Percentiles rank a stretch among this genome's conserved stretches.
Evolutionary conservation across 2,329 filamentous ascomycete species (phyloP).

Genomic region (Herpomyces periplanetae): DNA sequence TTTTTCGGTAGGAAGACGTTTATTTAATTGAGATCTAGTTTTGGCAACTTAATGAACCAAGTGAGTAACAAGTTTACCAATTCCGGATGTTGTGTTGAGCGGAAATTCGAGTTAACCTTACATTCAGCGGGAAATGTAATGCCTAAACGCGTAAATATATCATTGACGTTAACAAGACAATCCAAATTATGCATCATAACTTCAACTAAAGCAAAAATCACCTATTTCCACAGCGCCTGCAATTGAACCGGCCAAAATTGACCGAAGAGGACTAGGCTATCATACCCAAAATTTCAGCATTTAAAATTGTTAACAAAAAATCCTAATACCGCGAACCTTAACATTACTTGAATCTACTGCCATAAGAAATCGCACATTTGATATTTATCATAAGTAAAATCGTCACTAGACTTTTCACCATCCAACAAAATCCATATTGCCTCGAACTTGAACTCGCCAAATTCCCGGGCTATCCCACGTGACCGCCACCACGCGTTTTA

Average conservation of each 20-base stretch:
- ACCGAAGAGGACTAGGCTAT: constrained; percentile 41
- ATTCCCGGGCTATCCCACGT: too few relatives aligned
- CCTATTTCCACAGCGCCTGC: constrained; percentile 80
- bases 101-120: constrained; percentile 9
- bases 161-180: constrained; percentile 4
- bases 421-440: too few relatives aligned
- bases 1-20: constrained; percentile 32
- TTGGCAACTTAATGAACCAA: constrained; percentile 26
- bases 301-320: too few relatives aligned
- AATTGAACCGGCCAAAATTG: constrained; percentile 62
- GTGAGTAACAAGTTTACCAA: constrained; percentile 3
- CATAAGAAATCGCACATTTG: too few relatives aligned
- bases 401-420: too few relatives aligned
- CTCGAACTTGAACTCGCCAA: too few relatives aligned
- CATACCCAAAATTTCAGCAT: too few relatives aligned
- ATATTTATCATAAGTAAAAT: too few relatives aligned
- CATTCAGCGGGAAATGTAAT: constrained; percentile 86
- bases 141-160: constrained; percentile 10
- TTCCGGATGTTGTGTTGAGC: background rate
- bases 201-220: constrained; percentile 8
- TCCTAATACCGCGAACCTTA: too few relatives aligned
- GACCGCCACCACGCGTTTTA: too few relatives aligned
- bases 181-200: background rate
- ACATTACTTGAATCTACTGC: too few relatives aligned
- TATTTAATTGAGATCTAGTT: constrained; percentile 71